Percentiles rank a stretch among this genome's conserved stretches.
These are phyloP conservation scores for Boechera stricta DNA, from an alignment of 345 rosid species.

Conservation along the genomic window DNA sequence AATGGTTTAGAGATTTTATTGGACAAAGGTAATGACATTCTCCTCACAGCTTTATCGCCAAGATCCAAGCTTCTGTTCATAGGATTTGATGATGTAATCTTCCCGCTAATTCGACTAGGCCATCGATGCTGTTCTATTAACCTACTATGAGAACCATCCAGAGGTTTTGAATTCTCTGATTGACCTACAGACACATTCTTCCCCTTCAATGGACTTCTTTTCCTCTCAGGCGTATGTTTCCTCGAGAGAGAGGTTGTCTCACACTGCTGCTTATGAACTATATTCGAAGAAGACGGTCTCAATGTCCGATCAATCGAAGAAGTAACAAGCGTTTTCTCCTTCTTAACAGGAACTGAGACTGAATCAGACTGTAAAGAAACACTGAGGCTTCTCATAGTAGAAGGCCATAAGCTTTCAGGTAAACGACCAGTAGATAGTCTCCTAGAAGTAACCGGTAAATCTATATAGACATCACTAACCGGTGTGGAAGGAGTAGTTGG, in stretches of 20 bases:
- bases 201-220: constrained; percentile 77
- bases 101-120: constrained; percentile 77
- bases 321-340: constrained; percentile 70
- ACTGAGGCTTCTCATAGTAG: constrained; percentile 94
- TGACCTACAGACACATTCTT: constrained; percentile 64
- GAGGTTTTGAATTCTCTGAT: constrained; percentile 86
- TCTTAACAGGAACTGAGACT: constrained; percentile 78
- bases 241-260: constrained; percentile 54
- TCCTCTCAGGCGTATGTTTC: constrained; percentile 80
- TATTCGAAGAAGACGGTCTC: constrained; percentile 84
- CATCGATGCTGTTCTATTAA: constrained; percentile 84
- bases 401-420: constrained; percentile 96
- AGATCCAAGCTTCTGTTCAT: constrained; percentile 63
- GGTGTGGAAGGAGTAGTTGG: constrained; percentile 77
- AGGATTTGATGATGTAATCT: constrained; percentile 49
- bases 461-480: constrained; percentile 62
- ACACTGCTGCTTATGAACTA: constrained; percentile 57
- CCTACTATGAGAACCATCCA: constrained; percentile 60
- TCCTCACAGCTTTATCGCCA: constrained; percentile 55
- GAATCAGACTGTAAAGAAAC: constrained; percentile 94
- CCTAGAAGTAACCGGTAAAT: constrained; percentile 56
- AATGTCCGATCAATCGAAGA: constrained; percentile 65
- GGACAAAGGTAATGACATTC: constrained; percentile 46
- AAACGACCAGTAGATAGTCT: constrained; percentile 59
- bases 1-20: constrained; percentile 49